These are phyloP conservation scores for Colletotrichum sp. DNA, from an alignment of 2,329 filamentous ascomycete species.

Conservation along the genomic window DNA sequence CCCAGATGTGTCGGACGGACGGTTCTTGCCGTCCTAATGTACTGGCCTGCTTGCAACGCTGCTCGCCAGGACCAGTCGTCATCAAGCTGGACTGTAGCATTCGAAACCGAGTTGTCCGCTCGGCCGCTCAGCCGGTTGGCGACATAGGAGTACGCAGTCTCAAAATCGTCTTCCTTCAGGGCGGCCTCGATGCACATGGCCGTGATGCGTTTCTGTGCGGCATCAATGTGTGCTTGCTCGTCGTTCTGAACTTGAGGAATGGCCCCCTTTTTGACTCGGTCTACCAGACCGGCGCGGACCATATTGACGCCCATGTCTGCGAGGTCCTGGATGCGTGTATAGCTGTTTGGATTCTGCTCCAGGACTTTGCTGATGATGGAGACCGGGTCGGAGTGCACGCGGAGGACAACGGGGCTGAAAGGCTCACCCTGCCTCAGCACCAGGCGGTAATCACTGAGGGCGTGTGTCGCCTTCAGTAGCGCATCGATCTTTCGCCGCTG, in stretches of 20 bases:
- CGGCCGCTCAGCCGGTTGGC: constrained; percentile 67
- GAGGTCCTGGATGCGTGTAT: constrained; percentile 77
- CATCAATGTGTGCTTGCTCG: constrained; percentile 26
- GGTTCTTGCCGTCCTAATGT: constrained; percentile 62
- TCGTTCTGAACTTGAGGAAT: constrained; percentile 26
- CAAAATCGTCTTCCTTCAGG: constrained; percentile 78
- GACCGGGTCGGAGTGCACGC: constrained; percentile 78
- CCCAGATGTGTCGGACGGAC: constrained; percentile 63
- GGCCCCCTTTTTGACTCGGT: constrained; percentile 30
- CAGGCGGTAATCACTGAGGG: constrained; percentile 76
- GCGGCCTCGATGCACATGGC: constrained; percentile 84
- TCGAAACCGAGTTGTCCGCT: constrained; percentile 23
- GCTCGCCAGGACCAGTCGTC: constrained; percentile 82
- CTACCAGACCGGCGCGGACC: constrained; percentile 62
- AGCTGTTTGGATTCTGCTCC: constrained; percentile 76
- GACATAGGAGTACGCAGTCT: constrained; percentile 86
- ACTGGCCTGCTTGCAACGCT: constrained; percentile 78
- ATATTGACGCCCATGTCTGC: constrained; percentile 72
- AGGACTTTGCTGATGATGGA: constrained; percentile 75
- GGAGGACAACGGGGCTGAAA: constrained; percentile 78
- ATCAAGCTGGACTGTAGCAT: constrained; percentile 26
- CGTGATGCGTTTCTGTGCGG: constrained; percentile 69
- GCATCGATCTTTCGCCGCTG: constrained; percentile 63
- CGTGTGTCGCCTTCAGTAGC: constrained; percentile 75
- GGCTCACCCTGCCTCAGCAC: constrained; percentile 81